Percentiles rank a stretch among this genome's conserved stretches.
Evolutionary conservation across 768 basidiomycete species (phyloP).

Genomic region (Rhodotorula kratochvilovae): DNA sequence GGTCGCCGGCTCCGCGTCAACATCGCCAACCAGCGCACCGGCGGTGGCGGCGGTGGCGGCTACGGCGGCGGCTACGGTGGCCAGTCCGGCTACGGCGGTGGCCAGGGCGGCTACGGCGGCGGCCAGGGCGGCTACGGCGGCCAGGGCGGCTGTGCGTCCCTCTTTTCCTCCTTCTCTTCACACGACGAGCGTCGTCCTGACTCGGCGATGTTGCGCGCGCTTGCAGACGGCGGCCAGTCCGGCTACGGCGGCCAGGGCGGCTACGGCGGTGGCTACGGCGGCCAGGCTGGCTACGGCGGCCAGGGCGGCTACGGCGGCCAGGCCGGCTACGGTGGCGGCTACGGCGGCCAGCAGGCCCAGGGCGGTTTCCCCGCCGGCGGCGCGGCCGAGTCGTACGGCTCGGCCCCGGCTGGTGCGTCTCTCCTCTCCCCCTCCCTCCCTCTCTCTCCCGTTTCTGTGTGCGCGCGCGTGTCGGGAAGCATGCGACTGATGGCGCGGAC

Average conservation of each 20-base stretch:
- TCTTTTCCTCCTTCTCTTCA: too few species aligned
- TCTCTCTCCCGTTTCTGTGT: neutral
- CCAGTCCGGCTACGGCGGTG: constrained; percentile 38
- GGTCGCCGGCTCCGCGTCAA: constrained; percentile 86
- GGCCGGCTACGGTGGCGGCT: constrained; percentile 43
- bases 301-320: neutral
- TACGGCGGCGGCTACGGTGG: constrained; percentile 43
- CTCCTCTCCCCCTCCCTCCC: neutral
- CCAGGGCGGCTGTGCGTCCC: constrained; percentile 7
- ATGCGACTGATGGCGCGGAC: neutral
- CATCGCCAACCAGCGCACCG: constrained; percentile 50
- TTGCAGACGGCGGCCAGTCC: constrained; percentile 16
- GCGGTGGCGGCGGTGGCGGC: constrained; percentile 40
- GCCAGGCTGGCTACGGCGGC: constrained; percentile 1
- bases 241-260: constrained; percentile 43
- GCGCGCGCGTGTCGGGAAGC: neutral
- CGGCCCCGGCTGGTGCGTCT: constrained; percentile 18
- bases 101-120: constrained; percentile 37
- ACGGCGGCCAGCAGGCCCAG: constrained; percentile 39
- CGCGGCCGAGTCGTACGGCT: constrained; percentile 38
- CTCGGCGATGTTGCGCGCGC: neutral
- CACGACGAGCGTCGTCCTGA: too few species aligned
- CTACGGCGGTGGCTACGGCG: neutral
- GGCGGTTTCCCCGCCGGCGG: constrained; percentile 41
- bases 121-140: constrained; percentile 2